Evolutionary conservation across 495 filamentous ascomycete species (phyloP), one percentile per base, ranked within the genome.

Genomic region (Jackrogersella multiformis): DNA sequence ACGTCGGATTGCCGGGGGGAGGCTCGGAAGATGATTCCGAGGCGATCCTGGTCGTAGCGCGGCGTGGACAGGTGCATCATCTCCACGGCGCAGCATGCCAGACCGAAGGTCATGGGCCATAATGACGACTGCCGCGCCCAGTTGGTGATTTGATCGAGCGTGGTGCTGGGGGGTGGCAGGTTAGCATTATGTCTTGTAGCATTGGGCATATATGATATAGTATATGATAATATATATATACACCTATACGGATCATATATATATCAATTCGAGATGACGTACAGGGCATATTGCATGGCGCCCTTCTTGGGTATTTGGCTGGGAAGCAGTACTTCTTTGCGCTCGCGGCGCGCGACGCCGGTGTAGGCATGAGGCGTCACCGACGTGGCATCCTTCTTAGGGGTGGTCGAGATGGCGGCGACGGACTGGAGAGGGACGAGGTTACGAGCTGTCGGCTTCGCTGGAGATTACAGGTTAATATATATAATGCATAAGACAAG

Each of bases 21-120:
- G 61, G 93, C 94, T 71, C 94, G 90, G 88, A 97, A 97, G 76
- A 97, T 97, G 77, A 97, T 97, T 71, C 94, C 94, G 35, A 97
- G 85, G 5, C 94, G 86, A 85, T 97, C 94, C 73, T 97, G 94
- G 76, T 97, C 94, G 82, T 97, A 97, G 58, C 94, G 92, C 32
- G 94, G 93, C 28, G 94, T 94, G 30, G 94, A 97, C 18, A 97
- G 84, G 78, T 97, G 94, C 94, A 97, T 97, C 94, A 97, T 97
- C 78, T 97, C 94, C 65, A 97, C 82, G 78, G 94, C 94, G 80
- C 94, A 97, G 86, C 94, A 97, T 56, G 94, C 94, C 46, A 97
- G 90, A 46, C 94, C 94, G 81, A 97, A 97, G 20, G 94, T 97
- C 92, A 97, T 96, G 73, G 94, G 94, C 94, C 94, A 97, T 55